Conservation (phyloP, 179 eudicot species). For the Drosera spatulata region DNA sequence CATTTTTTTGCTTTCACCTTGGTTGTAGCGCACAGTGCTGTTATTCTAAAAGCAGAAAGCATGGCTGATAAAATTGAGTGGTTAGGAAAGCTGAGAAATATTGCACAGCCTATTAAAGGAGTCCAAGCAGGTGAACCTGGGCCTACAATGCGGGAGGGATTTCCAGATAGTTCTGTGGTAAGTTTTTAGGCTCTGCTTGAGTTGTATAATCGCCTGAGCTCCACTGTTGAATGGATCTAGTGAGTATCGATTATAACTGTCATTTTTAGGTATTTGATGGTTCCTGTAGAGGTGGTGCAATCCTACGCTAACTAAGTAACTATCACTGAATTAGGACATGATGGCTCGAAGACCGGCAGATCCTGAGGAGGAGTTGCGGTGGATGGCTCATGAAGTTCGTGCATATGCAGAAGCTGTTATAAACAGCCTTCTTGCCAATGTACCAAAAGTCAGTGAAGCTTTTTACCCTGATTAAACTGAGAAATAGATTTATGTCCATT, state of each 20-base stretch:
- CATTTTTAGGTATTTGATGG: no score
- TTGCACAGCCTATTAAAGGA: conserved; percentile 54
- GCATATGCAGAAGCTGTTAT: conserved; percentile 99
- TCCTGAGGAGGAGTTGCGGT: conserved; percentile 98
- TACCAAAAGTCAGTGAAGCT: conserved; percentile 60
- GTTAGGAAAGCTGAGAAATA: conserved; percentile 69
- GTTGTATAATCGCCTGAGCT: not conserved
- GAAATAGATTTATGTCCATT: not conserved
- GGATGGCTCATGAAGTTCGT: conserved; percentile 99
- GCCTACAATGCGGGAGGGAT: conserved; percentile 72
- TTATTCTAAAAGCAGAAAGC: conserved; percentile 89
- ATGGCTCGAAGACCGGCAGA: conserved; percentile 95
- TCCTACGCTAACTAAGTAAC: no score
- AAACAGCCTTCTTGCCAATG: conserved; percentile 99
- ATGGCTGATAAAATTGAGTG: conserved; percentile 80
- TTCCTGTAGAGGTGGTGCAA: no score
- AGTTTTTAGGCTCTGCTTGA: conserved; percentile 14
- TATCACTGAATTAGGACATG: conserved; percentile 48
- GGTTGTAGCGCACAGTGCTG: conserved; percentile 87
- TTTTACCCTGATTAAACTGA: no score
- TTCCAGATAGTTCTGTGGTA: conserved; percentile 96
- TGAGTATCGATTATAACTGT: no score
- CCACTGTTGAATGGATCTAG: no score
- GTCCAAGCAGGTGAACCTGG: conserved; percentile 63
- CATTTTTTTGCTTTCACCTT: not conserved